Conservation (phyloP, 176 grass and related monocot species). For the Hsuehochloa calcarea region DNA sequence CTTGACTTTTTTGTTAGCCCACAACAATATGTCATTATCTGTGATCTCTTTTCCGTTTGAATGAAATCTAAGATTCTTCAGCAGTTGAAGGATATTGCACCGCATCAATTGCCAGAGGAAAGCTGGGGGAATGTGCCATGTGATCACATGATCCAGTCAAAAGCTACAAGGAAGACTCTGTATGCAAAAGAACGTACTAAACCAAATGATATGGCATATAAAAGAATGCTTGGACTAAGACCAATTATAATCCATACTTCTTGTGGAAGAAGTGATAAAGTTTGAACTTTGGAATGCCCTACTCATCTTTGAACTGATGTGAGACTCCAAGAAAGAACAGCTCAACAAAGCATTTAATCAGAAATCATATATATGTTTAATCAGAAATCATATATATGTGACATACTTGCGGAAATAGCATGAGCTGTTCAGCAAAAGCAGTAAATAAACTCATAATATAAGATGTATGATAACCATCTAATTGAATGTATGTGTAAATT, state of each 20-base stretch:
- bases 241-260: neutral
- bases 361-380: neutral
- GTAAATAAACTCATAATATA: neutral
- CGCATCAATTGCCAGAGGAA: conserved; percentile 89
- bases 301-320: neutral
- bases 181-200: neutral
- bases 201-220: neutral
- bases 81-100: conserved; percentile 71
- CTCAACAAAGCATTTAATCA: neutral
- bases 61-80: conserved; percentile 68
- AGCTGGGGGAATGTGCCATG: conserved; percentile 36
- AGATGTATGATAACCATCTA: neutral
- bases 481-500: neutral
- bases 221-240: neutral
- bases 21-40: conserved; percentile 64
- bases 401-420: conserved; percentile 1
- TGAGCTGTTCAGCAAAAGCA: neutral
- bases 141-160: neutral
- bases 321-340: neutral
- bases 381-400: neutral
- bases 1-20: conserved; percentile 70
- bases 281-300: neutral
- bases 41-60: conserved; percentile 64
- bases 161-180: neutral
- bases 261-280: neutral